These are phyloP conservation scores for Tetracladium maxilliforme DNA, from an alignment of 2,329 filamentous ascomycete species.

Conservation along the genomic window DNA sequence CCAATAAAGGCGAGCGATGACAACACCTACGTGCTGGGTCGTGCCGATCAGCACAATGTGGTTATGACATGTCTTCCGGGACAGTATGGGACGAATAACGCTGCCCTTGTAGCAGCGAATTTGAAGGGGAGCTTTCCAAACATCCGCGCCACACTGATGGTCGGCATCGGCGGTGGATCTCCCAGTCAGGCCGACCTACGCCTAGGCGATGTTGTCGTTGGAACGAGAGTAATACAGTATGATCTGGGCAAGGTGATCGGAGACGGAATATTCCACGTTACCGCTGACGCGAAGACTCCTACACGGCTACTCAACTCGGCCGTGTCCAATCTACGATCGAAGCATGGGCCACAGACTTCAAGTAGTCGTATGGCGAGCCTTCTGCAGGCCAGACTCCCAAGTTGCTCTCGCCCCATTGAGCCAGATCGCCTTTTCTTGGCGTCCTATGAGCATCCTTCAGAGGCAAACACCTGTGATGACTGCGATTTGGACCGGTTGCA, in stretches of 20 bases:
- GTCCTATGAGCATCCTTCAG: no score
- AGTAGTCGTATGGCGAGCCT: no score
- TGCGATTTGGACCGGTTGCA: no score
- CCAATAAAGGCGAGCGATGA: constrained; percentile 6
- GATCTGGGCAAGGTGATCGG: no score
- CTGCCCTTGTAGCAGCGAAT: background rate
- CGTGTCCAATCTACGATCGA: no score
- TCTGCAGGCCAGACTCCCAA: no score
- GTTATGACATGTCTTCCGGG: constrained; percentile 12
- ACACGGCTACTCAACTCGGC: no score
- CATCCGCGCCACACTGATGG: background rate
- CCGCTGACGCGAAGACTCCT: no score
- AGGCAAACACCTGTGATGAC: no score
- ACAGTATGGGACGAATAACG: background rate
- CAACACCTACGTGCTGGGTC: constrained; percentile 11
- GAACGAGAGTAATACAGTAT: background rate
- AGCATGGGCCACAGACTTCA: no score
- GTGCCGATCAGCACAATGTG: constrained; percentile 10
- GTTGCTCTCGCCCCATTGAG: no score
- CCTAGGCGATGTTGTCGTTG: background rate
- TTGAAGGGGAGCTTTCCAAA: background rate
- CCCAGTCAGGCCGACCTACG: background rate
- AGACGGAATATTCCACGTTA: background rate
- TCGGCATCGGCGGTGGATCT: background rate
- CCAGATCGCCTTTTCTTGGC: no score